Percentiles rank a stretch among this genome's conserved stretches.
phyloP scores from a whole-genome alignment of 371 early-diverging fungal species.

The Haplosporangium sp. region DNA sequence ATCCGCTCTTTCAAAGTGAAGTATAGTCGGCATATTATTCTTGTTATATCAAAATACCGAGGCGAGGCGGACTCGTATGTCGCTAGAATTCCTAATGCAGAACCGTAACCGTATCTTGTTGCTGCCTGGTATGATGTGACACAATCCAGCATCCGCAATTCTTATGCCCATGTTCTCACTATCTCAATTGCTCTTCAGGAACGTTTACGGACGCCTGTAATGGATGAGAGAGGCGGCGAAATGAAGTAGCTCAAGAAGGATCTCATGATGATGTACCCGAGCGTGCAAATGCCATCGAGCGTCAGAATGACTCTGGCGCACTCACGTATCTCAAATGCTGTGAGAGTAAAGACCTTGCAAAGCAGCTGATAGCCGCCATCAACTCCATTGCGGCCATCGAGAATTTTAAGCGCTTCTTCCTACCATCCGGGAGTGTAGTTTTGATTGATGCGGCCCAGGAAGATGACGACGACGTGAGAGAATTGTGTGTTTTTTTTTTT shows the following conservation, averaged over 20 bases:
- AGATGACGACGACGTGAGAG: too few relatives aligned
- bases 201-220: neutral
- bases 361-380: conserved; percentile 3
- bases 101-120: neutral
- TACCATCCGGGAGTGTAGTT: too few relatives aligned
- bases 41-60: neutral
- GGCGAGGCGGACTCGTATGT: neutral
- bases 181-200: too few relatives aligned
- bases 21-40: too few relatives aligned
- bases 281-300: conserved; percentile 5
- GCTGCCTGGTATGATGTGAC: conserved; percentile 1
- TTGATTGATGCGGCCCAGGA: too few relatives aligned
- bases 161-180: conserved; percentile 8
- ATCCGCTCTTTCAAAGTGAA: too few relatives aligned
- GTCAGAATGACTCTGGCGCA: neutral
- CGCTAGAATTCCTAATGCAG: neutral
- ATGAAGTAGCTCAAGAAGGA: conserved; percentile 9
- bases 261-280: neutral
- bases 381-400: neutral
- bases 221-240: neutral
- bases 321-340: neutral
- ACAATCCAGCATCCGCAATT: conserved; percentile 3
- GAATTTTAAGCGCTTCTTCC: conserved; percentile 2
- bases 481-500: too few relatives aligned
- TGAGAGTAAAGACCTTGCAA: neutral